A percentile compares a stretch with the other conserved stretches of the same genome.
phyloP scores from a whole-genome alignment of 805 yeast genomes.

The Yamadazyma insecticola region DNA sequence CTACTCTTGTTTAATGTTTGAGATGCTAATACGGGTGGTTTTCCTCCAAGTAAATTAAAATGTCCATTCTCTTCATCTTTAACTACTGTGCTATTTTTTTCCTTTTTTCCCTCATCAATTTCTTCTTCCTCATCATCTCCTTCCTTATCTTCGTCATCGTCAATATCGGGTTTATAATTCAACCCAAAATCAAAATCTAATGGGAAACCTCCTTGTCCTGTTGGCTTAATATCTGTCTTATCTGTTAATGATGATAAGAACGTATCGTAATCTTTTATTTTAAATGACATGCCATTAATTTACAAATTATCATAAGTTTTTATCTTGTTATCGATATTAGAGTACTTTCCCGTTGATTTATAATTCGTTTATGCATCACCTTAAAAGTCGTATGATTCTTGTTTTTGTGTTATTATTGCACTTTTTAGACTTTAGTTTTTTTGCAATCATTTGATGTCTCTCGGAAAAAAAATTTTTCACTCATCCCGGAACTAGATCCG shows the following conservation, averaged over 20 bases:
- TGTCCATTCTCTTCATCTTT: too few species aligned
- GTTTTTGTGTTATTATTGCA: not conserved
- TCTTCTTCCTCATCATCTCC: too few species aligned
- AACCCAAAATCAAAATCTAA: conserved; percentile 11
- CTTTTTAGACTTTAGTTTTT: not conserved
- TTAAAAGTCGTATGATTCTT: not conserved
- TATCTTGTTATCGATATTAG: not conserved
- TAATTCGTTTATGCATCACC: not conserved
- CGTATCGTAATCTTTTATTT: conserved; percentile 24
- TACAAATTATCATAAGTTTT: too few species aligned
- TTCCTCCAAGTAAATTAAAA: too few species aligned
- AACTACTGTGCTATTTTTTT: too few species aligned
- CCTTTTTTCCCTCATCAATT: too few species aligned
- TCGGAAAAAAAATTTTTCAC: too few species aligned
- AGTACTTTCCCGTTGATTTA: not conserved
- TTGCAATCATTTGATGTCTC: too few species aligned
- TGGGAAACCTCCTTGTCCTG: conserved; percentile 1
- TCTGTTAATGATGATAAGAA: conserved; percentile 22
- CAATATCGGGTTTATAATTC: not conserved
- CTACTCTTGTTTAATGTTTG: not conserved
- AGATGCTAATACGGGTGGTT: not conserved
- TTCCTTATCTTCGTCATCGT: conserved; percentile 5
- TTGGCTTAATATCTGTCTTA: conserved; percentile 1
- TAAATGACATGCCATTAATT: conserved; percentile 19
- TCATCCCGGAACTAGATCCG: too few species aligned